These are phyloP conservation scores for Verticillium albo-atrum DNA, from an alignment of 2,329 filamentous ascomycete genomes.

Conservation along the genomic window DNA sequence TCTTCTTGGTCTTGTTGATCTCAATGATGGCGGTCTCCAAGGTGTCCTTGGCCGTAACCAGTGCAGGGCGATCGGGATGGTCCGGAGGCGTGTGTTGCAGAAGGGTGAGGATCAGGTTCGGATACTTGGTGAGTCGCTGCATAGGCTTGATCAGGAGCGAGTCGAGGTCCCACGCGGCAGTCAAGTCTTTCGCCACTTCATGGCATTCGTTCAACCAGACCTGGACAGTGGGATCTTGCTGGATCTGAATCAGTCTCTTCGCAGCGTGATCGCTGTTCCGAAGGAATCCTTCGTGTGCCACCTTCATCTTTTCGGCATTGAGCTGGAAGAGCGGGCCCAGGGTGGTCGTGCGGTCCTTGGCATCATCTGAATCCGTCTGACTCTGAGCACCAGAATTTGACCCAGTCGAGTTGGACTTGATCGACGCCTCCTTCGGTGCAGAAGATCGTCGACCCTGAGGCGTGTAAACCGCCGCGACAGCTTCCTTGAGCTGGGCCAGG, in stretches of 20 bases:
- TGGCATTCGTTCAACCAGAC: conserved; percentile 95
- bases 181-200: conserved; percentile 86
- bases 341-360: conserved; percentile 46
- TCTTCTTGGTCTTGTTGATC: conserved; percentile 95
- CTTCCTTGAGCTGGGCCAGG: conserved; percentile 73
- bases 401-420: conserved; percentile 28
- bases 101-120: conserved; percentile 76
- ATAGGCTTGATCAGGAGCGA: conserved; percentile 97
- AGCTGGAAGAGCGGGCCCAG: conserved; percentile 50
- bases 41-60: conserved; percentile 48
- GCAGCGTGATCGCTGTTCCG: conserved; percentile 60
- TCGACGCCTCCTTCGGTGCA: conserved; percentile 35
- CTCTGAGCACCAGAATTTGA: conserved; percentile 21
- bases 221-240: conserved; percentile 59
- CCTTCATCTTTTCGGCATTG: conserved; percentile 58
- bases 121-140: conserved; percentile 91
- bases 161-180: conserved; percentile 89
- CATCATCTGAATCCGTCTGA: conserved; percentile 41
- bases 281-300: conserved; percentile 57
- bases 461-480: conserved; percentile 74
- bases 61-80: conserved; percentile 73
- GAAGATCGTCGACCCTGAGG: conserved; percentile 47
- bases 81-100: conserved; percentile 73
- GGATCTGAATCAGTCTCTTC: conserved; percentile 57
- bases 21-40: conserved; percentile 69